Evolutionary conservation across 169 alveolate genomes (phyloP).

Genomic region (Besnoitia besnoiti): DNA sequence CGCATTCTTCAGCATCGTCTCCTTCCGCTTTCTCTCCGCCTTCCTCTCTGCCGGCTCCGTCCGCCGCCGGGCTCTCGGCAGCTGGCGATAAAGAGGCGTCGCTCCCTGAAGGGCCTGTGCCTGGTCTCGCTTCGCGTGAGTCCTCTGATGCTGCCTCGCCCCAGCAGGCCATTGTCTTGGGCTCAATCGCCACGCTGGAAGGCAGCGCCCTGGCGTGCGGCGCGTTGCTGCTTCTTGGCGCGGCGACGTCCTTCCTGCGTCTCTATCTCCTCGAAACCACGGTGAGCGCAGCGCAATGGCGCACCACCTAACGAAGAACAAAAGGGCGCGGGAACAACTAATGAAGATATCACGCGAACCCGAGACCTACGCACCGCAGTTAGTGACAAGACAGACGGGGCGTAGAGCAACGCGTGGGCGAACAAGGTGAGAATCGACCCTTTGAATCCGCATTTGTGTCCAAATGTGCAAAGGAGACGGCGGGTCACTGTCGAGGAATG

Average conservation of each 20-base stretch:
- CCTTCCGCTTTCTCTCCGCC: background rate
- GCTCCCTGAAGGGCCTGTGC: background rate
- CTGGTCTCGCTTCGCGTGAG: background rate
- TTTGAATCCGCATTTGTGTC: no score
- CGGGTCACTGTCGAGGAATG: no score
- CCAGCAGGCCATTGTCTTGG: background rate
- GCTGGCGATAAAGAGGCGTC: no score
- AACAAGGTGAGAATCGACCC: no score
- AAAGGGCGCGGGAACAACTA: no score
- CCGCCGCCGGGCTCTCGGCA: background rate
- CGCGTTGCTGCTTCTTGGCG: conserved; percentile 40
- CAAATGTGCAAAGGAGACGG: no score
- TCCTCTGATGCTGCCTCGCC: background rate
- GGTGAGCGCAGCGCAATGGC: no score
- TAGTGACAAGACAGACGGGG: no score
- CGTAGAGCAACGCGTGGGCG: no score
- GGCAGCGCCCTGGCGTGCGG: conserved; percentile 22
- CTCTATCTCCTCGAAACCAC: conserved; percentile 49
- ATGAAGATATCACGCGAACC: no score
- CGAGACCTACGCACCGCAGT: no score
- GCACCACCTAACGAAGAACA: no score
- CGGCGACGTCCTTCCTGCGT: conserved; percentile 40
- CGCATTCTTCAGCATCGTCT: background rate
- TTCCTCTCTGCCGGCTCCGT: background rate
- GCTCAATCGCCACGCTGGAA: background rate